These are phyloP conservation scores for Chlamydomonas urium DNA, from an alignment of 139 green algal species.

Conservation along the genomic window DNA sequence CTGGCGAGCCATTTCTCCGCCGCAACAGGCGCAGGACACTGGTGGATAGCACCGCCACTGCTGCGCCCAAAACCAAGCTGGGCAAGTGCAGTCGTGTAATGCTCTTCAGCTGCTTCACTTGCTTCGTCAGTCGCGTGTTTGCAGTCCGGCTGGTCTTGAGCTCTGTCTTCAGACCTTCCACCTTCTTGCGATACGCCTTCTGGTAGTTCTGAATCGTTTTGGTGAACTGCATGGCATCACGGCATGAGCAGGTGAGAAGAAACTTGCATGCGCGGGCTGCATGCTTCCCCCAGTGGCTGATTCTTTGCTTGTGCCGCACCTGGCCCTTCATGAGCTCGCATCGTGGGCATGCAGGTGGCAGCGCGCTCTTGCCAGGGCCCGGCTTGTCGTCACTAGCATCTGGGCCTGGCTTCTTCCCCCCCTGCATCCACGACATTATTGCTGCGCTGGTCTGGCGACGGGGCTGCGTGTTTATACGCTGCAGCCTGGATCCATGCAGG, in stretches of 20 bases:
- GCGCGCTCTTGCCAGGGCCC: not conserved
- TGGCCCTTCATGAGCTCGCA: slow-evolving; percentile 16
- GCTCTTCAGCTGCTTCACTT: slow-evolving; percentile 8
- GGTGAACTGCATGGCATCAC: slow-evolving; percentile 37
- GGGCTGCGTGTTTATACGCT: too few relatives aligned
- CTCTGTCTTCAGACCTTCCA: slow-evolving; percentile 45
- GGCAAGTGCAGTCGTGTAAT: slow-evolving; percentile 1
- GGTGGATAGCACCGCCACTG: not conserved
- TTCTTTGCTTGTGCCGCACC: too few relatives aligned
- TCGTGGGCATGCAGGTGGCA: slow-evolving; percentile 15
- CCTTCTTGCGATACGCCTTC: slow-evolving; percentile 53
- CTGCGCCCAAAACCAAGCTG: not conserved
- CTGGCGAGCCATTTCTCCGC: too few relatives aligned
- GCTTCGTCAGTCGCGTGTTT: slow-evolving; percentile 7
- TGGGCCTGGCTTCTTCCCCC: not conserved
- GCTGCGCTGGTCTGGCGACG: too few relatives aligned
- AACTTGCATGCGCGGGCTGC: too few relatives aligned
- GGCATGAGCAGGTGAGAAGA: too few relatives aligned
- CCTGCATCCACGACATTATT: not conserved
- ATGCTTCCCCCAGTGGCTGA: too few relatives aligned
- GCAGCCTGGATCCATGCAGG: too few relatives aligned
- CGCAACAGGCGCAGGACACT: too few relatives aligned
- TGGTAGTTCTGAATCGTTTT: slow-evolving; percentile 63
- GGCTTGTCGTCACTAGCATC: not conserved
- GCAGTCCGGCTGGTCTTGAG: slow-evolving; percentile 6